phyloP scores from a whole-genome alignment of 345 rosid species.

The Eucalyptus camaldulensis region DNA sequence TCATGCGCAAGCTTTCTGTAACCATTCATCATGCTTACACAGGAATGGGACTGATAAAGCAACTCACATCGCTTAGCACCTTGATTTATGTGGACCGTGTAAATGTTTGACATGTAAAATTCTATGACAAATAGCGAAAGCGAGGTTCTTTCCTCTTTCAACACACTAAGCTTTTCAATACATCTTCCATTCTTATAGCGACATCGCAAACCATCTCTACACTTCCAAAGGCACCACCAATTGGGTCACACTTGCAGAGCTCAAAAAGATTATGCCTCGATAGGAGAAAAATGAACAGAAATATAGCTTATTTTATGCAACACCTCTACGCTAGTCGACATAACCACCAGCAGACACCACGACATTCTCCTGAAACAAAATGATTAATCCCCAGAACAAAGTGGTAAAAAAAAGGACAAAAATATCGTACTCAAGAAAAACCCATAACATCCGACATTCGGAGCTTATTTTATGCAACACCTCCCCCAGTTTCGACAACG shows the following conservation, averaged over 20 bases:
- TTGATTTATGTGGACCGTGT: not conserved
- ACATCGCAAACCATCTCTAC: not conserved
- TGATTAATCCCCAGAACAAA: not conserved
- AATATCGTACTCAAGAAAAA: not conserved
- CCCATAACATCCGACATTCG: not conserved
- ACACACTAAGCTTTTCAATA: not conserved
- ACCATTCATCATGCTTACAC: not conserved
- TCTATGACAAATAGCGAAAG: not conserved
- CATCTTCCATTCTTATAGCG: not conserved
- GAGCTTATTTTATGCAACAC: not conserved
- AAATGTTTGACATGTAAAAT: not conserved
- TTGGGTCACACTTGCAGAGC: not conserved
- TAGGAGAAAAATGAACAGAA: not conserved
- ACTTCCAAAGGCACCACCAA: not conserved
- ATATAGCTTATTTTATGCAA: not conserved
- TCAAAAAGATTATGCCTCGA: not conserved
- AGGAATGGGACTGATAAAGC: not conserved
- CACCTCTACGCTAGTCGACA: not conserved
- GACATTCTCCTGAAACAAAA: not conserved
- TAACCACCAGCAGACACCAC: not conserved
- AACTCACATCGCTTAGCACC: too few species aligned
- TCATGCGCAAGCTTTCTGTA: not conserved
- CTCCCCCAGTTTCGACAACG: not conserved
- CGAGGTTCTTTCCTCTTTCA: not conserved
- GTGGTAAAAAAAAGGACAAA: not conserved